Percentiles rank a stretch among this genome's conserved stretches.
Evolutionary conservation across 345 rosid genomes (phyloP).

Genomic region (Gossypium rotundifolium): DNA sequence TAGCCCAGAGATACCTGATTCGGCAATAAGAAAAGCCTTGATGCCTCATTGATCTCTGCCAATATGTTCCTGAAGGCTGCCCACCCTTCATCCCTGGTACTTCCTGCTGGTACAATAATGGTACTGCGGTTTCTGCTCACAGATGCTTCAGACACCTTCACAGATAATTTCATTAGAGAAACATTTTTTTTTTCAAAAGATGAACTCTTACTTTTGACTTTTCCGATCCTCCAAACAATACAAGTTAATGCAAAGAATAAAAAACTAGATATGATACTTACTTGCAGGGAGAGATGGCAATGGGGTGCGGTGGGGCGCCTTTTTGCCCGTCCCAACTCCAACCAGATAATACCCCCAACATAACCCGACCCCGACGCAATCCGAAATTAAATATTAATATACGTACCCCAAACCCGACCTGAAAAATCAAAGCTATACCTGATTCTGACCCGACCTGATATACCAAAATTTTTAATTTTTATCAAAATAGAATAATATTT

Average conservation of each 20-base stretch:
- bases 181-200: neutral
- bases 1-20: constrained; percentile 52
- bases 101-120: constrained; percentile 94
- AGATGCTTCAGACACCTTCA: constrained; percentile 94
- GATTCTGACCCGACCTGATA: too few relatives aligned
- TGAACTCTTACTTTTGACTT: neutral
- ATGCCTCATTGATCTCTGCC: constrained; percentile 85
- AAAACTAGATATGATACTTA: neutral
- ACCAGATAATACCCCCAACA: too few relatives aligned
- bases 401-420: too few relatives aligned
- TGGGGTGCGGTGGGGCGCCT: too few relatives aligned
- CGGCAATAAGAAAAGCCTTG: constrained; percentile 59
- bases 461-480: too few relatives aligned
- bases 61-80: constrained; percentile 88
- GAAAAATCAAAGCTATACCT: too few relatives aligned
- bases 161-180: neutral
- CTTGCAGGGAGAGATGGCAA: neutral
- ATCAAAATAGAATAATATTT: too few relatives aligned
- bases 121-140: constrained; percentile 93
- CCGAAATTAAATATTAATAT: too few relatives aligned
- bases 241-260: constrained; percentile 4
- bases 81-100: constrained; percentile 89
- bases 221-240: neutral
- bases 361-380: too few relatives aligned
- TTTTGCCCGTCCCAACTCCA: too few relatives aligned